Evolutionary conservation across 306 rosid species (phyloP), one percentile per base, ranked within the genome.

Genomic region (Quercus wislizeni): DNA sequence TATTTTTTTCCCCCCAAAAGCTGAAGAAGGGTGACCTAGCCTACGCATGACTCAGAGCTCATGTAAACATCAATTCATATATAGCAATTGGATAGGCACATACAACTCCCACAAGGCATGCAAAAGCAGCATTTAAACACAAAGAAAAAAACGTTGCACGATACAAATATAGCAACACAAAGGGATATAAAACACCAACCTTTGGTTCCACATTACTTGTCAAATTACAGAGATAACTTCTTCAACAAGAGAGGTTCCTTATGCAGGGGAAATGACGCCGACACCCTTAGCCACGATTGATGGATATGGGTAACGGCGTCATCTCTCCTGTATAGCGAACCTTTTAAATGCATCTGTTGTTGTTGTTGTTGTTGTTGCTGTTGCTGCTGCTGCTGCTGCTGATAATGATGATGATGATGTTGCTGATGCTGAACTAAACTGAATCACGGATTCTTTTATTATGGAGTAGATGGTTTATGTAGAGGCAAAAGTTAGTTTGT

Each of bases 261-360:
- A 64, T 6, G 88, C 87, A 80, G 68, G 75, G 23, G 83, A 84
- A 49, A 89, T 77, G 90, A 71, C 4, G 83, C 87, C 17, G 64
- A 30, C 73, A 2, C 71, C 49, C 49, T 31, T 31, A 59, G 33
- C 49, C 79, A 35, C 46, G 10, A 14, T 64, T 15, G 5, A 21
- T 17, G 58, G 79, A 73, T 31, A 59, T 61, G 38, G 55, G 76
- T 2, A 75, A 79, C 83, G 63, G 94, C 84, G 79, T 27, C 97
- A 93, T 91, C 88, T 88, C 93, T 89, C 94, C 91, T 91, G 96
- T 91, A 87, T 84, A 85, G 86, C 52, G 73, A 91, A 89, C 88
- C 96, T 81, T 76, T 30, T 46, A 51, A 55, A 49, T 49, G 54
- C 15, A 83, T 83, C 87, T 73, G 25, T 10, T 41, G 46, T 8